Evolutionary conservation across 208 protist genomes (phyloP).

Genomic region (Strigomonas galati): DNA sequence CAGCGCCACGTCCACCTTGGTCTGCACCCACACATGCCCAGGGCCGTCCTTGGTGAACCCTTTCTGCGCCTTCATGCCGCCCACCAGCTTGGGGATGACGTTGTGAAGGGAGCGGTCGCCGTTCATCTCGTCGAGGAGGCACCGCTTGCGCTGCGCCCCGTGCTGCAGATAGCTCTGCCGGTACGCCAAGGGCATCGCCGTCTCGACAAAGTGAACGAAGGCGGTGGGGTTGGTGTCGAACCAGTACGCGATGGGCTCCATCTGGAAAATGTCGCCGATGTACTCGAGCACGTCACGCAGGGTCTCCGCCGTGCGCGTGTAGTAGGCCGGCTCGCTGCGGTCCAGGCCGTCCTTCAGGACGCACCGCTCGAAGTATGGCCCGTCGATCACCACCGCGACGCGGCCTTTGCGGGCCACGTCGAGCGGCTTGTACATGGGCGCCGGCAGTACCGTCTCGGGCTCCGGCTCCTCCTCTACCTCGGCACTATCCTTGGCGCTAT

Average conservation of each 20-base stretch:
- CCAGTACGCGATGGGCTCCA: conserved; percentile 75
- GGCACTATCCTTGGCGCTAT: background rate
- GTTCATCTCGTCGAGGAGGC: conserved; percentile 83
- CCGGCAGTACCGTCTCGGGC: background rate
- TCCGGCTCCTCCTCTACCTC: background rate
- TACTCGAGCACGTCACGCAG: conserved; percentile 68
- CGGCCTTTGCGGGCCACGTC: conserved; percentile 30
- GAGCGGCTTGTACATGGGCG: conserved; percentile 43
- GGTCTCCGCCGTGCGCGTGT: conserved; percentile 39
- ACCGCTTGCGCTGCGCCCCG: conserved; percentile 42
- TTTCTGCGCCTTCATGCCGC: conserved; percentile 76
- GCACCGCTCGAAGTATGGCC: conserved; percentile 84
- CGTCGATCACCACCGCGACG: conserved; percentile 81
- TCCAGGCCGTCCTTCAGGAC: conserved; percentile 24
- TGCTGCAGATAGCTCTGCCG: conserved; percentile 58
- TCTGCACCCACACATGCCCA: conserved; percentile 80
- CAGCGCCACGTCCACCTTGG: conserved; percentile 81
- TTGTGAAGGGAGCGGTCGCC: conserved; percentile 58
- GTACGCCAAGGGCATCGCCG: conserved; percentile 62
- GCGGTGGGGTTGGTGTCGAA: conserved; percentile 78
- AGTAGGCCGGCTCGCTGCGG: conserved; percentile 43
- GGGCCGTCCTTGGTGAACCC: conserved; percentile 70
- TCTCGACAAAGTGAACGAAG: conserved; percentile 78
- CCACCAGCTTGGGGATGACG: conserved; percentile 76
- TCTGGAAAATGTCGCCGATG: conserved; percentile 78